Base-by-base conservation (phyloP, 2,329 filamentous ascomycete genomes). In the Calycina herbarum region DNA sequence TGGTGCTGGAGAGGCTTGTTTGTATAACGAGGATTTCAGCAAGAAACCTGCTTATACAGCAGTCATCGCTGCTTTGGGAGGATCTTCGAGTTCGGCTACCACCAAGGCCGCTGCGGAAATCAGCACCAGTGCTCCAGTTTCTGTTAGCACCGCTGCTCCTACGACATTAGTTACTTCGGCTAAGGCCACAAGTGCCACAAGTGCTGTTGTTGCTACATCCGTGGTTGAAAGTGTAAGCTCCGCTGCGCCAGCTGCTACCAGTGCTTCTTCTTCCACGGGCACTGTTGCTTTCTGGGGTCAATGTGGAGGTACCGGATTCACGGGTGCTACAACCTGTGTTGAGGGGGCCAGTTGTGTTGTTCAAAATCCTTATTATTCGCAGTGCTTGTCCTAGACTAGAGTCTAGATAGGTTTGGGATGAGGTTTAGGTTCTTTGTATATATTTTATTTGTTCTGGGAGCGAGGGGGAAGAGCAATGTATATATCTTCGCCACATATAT, bases 41-140 rank as follows among this genome's bases (percentile, higher is more conserved):
- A 77, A 76, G 65, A 80, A 83, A 67, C 79, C 80, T 0, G 80
- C 81, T 2, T 82, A 82, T 66, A 67, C 74, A 13, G 75, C 76
- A 15, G 73, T 78, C 5, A 69, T 79, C 11, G 73, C 73, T 65
- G 78, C 74, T 5, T 65, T 80, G 57, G 62, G 69, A 0, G 67
- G 69, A 17, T 48, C 45, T 33, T 42, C 48, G 6, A 45, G 35
- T 27, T 24, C 61, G 17, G 27, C 42, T 20, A 59, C 56, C 1
- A 3, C n/a, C 0, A 51, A 51, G 20, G 45, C n/a, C 3, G 51
- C 20, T 15, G 59, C 40, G 35, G 20, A 51, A 15, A 42, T 48
- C 8, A 60, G 27, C 7, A 20, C 20, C 5, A 62, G 64, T 1
- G 35, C 45, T 11, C 45, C 45, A 11, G 62, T 62, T 3, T 33